Evolutionary conservation across 768 basidiomycete species (phyloP), one percentile per base, ranked within the genome.

Genomic region (Lactifluus volemus): DNA sequence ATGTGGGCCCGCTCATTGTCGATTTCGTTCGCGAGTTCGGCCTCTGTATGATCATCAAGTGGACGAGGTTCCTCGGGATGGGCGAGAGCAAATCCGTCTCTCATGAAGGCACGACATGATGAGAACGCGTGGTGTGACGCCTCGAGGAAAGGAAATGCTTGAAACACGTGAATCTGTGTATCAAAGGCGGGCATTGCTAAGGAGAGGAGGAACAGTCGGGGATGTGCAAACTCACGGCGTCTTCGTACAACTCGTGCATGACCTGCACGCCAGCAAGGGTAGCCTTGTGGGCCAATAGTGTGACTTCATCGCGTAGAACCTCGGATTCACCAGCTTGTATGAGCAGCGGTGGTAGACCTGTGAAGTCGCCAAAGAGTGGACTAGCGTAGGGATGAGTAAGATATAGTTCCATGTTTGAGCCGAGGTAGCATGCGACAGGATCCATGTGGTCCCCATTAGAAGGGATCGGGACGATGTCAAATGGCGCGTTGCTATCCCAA

Each of bases 321-420:
- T 99, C 96, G 1, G 92, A 88, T 63, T 98, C 96, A 17, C 96
- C 96, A 2, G 85, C 86, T 70, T 96, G 93, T 45, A 98, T 87
- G 11, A 98, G 79, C 68, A 98, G 70, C 0, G 96, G 96, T 10
- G 96, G 96, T 17, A 99, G 75, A 8, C 88, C 89, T 10, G 77
- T 75, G 63, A 95, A 87, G 70, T 93, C 83, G 19, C 97, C 96
- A 67, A 99, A 99, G 15, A 99, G 76, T 0, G 92, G 96, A 61
- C 91, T 94, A 10, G 89, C 96, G 67, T 99, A 99, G 10, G 96
- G 96, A 71, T 99, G 94, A 0, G 94, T 98, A 49, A 98, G 76
- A 70, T 92, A 96, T 61, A 85, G 77, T 67, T 88, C 83, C 65
- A 88, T 81, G 42, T 82, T 76, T 64, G 85, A 87, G 15, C 95